Percentiles rank a stretch among this genome's conserved stretches.
These are phyloP conservation scores for Pythium dissimile DNA, from an alignment of 352 stramenopile genomes.

Conservation along the genomic window DNA sequence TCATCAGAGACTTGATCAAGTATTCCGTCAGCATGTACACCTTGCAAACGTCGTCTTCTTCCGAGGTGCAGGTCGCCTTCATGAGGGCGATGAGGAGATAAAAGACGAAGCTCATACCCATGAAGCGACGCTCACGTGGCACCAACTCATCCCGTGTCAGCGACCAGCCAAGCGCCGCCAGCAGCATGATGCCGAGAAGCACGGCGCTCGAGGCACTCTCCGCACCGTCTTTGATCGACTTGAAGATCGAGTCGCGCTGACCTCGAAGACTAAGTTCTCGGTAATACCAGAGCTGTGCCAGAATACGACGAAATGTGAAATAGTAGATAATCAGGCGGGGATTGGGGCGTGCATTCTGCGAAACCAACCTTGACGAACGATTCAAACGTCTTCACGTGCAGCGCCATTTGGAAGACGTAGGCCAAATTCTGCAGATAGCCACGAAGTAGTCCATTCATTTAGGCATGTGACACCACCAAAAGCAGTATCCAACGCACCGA, in stretches of 20 bases:
- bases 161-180: conserved; percentile 61
- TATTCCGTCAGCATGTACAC: conserved; percentile 65
- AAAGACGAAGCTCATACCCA: conserved; percentile 33
- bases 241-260: conserved; percentile 25
- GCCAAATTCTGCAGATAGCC: conserved; percentile 36
- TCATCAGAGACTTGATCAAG: conserved; percentile 57
- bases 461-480: too few species aligned
- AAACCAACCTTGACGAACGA: conserved; percentile 33
- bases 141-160: conserved; percentile 47
- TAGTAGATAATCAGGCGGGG: not conserved
- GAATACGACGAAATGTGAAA: not conserved
- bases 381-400: conserved; percentile 55
- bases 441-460: too few species aligned
- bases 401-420: conserved; percentile 41
- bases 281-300: conserved; percentile 55
- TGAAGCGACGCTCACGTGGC: conserved; percentile 32
- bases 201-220: conserved; percentile 38
- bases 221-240: conserved; percentile 26
- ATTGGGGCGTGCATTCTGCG: not conserved
- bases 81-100: conserved; percentile 38
- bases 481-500: conserved; percentile 35
- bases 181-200: conserved; percentile 43
- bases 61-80: conserved; percentile 41
- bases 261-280: conserved; percentile 38
- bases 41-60: conserved; percentile 45